Percentiles rank a stretch among this genome's conserved stretches.
Evolutionary conservation across 139 green algal species (phyloP).

Genomic region (Chlorella sp.): DNA sequence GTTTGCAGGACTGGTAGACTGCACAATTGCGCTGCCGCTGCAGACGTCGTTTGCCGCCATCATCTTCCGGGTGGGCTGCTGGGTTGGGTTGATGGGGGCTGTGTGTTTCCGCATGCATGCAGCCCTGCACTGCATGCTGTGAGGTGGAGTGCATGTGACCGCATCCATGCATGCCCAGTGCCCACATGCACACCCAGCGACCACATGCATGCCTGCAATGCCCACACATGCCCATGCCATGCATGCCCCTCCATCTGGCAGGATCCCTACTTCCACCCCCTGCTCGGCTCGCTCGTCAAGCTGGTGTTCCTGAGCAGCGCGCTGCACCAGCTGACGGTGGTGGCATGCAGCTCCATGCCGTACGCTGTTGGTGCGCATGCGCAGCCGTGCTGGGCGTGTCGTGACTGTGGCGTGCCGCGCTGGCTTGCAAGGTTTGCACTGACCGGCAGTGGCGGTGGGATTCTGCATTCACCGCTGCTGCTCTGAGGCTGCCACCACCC

Average conservation of each 20-base stretch:
- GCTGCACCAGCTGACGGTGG: constrained; percentile 82
- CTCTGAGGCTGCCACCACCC: too few species aligned
- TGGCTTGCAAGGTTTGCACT: background rate
- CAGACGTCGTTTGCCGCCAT: constrained; percentile 80
- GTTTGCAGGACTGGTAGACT: constrained; percentile 60
- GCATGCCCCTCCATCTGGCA: background rate
- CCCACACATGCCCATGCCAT: too few species aligned
- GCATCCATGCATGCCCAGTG: background rate
- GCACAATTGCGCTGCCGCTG: constrained; percentile 66
- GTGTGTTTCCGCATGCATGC: too few species aligned
- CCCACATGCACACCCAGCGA: too few species aligned
- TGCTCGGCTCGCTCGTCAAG: constrained; percentile 63
- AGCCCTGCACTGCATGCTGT: too few species aligned
- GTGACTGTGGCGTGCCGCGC: background rate
- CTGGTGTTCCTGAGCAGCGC: constrained; percentile 71
- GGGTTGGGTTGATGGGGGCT: too few species aligned
- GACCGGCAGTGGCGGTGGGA: too few species aligned
- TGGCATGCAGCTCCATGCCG: constrained; percentile 57
- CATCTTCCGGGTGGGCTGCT: constrained; percentile 68
- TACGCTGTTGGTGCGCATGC: constrained; percentile 73
- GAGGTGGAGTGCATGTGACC: too few species aligned
- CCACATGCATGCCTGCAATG: too few species aligned
- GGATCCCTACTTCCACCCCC: constrained; percentile 54
- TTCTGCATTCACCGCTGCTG: too few species aligned
- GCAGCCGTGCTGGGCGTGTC: too few species aligned